These are phyloP conservation scores for Coelastrella sp. DNA, from an alignment of 139 green algal genomes.

Conservation along the genomic window DNA sequence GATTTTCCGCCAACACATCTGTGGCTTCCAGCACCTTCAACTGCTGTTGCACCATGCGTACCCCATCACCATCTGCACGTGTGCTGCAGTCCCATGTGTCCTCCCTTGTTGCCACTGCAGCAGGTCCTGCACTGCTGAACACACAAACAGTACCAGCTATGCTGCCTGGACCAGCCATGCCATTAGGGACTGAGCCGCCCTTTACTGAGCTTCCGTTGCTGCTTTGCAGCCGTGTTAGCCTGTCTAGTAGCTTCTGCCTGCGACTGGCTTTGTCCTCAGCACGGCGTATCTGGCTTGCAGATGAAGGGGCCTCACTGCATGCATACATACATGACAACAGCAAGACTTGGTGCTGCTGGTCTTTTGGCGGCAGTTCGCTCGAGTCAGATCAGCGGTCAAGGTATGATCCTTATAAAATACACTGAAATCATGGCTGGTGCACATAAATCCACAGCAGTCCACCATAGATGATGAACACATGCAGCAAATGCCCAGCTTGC, in stretches of 20 bases:
- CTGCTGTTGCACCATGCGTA: not conserved
- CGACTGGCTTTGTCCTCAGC: conserved; percentile 6
- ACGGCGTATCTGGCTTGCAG: not conserved
- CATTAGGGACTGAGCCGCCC: too few relatives aligned
- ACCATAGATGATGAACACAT: too few relatives aligned
- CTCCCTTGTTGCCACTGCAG: not conserved
- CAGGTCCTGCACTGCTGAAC: not conserved
- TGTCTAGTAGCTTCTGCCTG: conserved; percentile 13
- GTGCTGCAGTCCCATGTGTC: conserved; percentile 14
- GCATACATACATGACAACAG: not conserved
- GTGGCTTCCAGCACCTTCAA: not conserved
- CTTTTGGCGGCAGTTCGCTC: too few relatives aligned
- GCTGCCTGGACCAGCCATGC: too few relatives aligned
- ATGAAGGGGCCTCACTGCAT: not conserved
- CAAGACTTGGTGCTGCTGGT: too few relatives aligned
- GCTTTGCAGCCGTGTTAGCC: not conserved
- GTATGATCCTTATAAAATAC: too few relatives aligned
- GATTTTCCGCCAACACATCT: conserved; percentile 10
- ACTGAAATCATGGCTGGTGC: too few relatives aligned
- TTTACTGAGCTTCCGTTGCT: not conserved
- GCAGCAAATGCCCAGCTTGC: too few relatives aligned
- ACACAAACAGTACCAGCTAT: not conserved
- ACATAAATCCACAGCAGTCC: too few relatives aligned
- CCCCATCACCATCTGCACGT: not conserved
- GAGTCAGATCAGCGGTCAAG: too few relatives aligned